Evolutionary conservation across 352 stramenopile species (phyloP).

Genomic region (Thraustotheca clavata): DNA sequence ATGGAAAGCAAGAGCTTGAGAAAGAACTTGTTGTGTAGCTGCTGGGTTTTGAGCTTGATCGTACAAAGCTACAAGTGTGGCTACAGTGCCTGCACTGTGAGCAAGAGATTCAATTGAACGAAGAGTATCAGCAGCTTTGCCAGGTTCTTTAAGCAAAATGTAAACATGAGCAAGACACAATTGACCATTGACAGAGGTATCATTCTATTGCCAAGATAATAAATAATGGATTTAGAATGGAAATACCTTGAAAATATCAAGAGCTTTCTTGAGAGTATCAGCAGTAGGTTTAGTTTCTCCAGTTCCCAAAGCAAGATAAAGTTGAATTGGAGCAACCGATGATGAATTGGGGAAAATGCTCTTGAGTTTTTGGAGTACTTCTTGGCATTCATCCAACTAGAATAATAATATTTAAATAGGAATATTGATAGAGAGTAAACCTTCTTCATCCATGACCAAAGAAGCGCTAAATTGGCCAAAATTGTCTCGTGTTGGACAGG

Average conservation of each 20-base stretch:
- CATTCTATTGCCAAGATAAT: no score
- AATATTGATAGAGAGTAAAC: conserved; percentile 19
- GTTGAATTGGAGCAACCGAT: not conserved
- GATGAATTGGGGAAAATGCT: conserved; percentile 45
- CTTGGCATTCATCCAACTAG: conserved; percentile 56
- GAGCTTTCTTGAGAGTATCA: conserved; percentile 27
- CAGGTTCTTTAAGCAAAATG: conserved; percentile 21
- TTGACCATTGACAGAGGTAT: conserved; percentile 48
- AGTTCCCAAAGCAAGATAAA: not conserved
- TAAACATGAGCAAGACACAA: conserved; percentile 65
- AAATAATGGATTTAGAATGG: conserved; percentile 46
- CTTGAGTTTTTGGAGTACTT: conserved; percentile 43
- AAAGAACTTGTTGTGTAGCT: conserved; percentile 41
- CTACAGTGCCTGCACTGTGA: conserved; percentile 64
- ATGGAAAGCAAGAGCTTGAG: conserved; percentile 44
- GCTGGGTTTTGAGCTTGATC: conserved; percentile 46
- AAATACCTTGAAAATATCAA: conserved; percentile 58
- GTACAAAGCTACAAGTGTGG: conserved; percentile 66
- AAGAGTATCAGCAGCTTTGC: conserved; percentile 50
- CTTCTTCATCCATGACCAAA: conserved; percentile 74
- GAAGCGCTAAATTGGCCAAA: conserved; percentile 57
- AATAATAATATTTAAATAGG: not conserved
- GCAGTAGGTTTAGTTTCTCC: not conserved
- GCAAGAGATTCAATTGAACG: conserved; percentile 51
- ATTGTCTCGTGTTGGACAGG: conserved; percentile 56